These are phyloP conservation scores for Forsythia suspensa DNA, from an alignment of 257 asterid species.

Conservation along the genomic window DNA sequence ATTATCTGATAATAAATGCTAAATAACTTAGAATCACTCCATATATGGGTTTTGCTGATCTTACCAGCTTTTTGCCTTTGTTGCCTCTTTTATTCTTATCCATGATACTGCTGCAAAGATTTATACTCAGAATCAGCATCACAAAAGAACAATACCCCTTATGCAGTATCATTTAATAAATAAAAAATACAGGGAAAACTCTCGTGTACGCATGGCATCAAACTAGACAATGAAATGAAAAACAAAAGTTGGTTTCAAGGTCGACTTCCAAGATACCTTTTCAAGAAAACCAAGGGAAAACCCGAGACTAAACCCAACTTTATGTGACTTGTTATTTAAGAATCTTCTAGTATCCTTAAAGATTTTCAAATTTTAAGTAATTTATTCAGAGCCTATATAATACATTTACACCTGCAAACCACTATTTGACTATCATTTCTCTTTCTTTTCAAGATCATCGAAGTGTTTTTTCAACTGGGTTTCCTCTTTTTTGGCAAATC, in stretches of 20 bases:
- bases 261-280: background rate
- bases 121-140: background rate
- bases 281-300: background rate
- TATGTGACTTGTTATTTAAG: background rate
- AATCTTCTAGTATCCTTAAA: background rate
- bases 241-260: background rate
- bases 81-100: too few species aligned
- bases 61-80: background rate
- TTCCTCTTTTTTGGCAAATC: conserved; percentile 8
- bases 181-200: background rate
- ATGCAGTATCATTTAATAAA: background rate
- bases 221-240: background rate
- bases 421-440: conserved; percentile 5
- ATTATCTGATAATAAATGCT: background rate
- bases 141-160: background rate
- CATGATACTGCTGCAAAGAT: too few species aligned
- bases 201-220: background rate
- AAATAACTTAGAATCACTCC: background rate
- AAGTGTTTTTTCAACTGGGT: background rate
- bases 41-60: background rate
- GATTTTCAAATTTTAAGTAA: background rate
- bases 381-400: background rate
- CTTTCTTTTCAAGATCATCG: conserved; percentile 5
- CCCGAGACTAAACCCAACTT: background rate
- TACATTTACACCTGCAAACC: background rate